Evolutionary conservation across 352 stramenopile species (phyloP).

Genomic region (Phytophthora hibernalis): DNA sequence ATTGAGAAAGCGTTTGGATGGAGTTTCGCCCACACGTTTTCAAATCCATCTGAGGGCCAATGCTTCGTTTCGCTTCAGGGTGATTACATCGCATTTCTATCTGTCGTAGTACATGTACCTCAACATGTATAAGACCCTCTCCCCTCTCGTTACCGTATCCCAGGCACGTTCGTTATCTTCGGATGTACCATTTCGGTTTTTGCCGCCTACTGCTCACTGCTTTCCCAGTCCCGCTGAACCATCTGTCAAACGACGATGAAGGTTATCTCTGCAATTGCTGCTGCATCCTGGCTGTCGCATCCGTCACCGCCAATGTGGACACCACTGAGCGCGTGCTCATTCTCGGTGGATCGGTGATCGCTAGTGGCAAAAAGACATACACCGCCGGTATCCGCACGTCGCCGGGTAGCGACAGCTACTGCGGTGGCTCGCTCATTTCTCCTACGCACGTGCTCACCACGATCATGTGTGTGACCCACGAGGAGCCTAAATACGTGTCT

Average conservation of each 20-base stretch:
- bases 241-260: background rate
- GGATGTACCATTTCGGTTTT: background rate
- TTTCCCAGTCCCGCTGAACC: background rate
- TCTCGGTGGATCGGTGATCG: slow-evolving; percentile 16
- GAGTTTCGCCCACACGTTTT: background rate
- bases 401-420: slow-evolving; percentile 8
- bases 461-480: background rate
- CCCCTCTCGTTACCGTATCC: background rate
- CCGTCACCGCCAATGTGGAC: slow-evolving; percentile 19
- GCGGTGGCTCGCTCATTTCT: slow-evolving; percentile 7
- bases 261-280: background rate
- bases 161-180: background rate
- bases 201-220: no score
- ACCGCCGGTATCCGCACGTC: slow-evolving; percentile 18
- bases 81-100: no score
- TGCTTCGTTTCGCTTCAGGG: background rate
- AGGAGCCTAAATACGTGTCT: background rate
- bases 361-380: slow-evolving; percentile 41
- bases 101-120: background rate
- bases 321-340: slow-evolving; percentile 1
- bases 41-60: background rate
- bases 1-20: background rate
- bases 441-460: slow-evolving; percentile 11
- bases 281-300: slow-evolving; percentile 25
- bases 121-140: background rate